Percentiles rank a stretch among this genome's conserved stretches.
These are phyloP conservation scores for Colletotrichum incanum DNA, from an alignment of 2,329 filamentous ascomycete species.

Conservation along the genomic window DNA sequence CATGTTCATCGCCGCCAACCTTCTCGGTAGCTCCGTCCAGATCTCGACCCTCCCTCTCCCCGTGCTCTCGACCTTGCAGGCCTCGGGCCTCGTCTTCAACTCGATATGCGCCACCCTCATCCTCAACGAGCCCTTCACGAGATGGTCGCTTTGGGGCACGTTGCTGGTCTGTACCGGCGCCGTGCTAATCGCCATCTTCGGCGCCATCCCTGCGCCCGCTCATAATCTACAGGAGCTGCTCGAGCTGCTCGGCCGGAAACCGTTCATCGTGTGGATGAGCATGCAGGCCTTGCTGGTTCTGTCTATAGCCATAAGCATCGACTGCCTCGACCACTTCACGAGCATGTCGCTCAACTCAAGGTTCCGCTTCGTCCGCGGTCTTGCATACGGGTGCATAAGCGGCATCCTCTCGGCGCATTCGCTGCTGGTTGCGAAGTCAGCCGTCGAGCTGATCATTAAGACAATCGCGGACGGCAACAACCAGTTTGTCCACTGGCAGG, in stretches of 20 bases:
- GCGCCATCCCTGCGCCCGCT: slow-evolving; percentile 92
- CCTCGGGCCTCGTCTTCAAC: slow-evolving; percentile 97
- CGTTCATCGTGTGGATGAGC: slow-evolving; percentile 92
- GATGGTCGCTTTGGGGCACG: slow-evolving; percentile 92
- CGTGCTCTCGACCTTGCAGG: slow-evolving; percentile 94
- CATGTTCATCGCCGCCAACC: slow-evolving; percentile 96
- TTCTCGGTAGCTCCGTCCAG: slow-evolving; percentile 95
- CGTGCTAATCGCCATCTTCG: slow-evolving; percentile 93
- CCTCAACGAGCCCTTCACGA: slow-evolving; percentile 93
- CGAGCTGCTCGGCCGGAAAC: slow-evolving; percentile 77
- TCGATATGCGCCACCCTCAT: slow-evolving; percentile 96
- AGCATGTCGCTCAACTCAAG: slow-evolving; percentile 73
- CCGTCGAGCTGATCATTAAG: slow-evolving; percentile 91
- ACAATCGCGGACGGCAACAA: slow-evolving; percentile 90
- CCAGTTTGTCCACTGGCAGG: slow-evolving; percentile 95
- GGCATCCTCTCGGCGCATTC: slow-evolving; percentile 96
- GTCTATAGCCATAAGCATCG: slow-evolving; percentile 75
- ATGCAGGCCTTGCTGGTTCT: slow-evolving; percentile 82
- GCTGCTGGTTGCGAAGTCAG: slow-evolving; percentile 93
- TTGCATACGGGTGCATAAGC: slow-evolving; percentile 91
- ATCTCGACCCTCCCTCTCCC: slow-evolving; percentile 96
- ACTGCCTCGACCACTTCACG: slow-evolving; percentile 67
- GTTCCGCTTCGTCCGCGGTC: slow-evolving; percentile 83
- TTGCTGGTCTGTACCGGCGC: slow-evolving; percentile 89
- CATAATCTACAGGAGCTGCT: slow-evolving; percentile 90